phyloP scores from a whole-genome alignment of 2,329 filamentous ascomycete species.

The Tolypocladium pustulatum region DNA sequence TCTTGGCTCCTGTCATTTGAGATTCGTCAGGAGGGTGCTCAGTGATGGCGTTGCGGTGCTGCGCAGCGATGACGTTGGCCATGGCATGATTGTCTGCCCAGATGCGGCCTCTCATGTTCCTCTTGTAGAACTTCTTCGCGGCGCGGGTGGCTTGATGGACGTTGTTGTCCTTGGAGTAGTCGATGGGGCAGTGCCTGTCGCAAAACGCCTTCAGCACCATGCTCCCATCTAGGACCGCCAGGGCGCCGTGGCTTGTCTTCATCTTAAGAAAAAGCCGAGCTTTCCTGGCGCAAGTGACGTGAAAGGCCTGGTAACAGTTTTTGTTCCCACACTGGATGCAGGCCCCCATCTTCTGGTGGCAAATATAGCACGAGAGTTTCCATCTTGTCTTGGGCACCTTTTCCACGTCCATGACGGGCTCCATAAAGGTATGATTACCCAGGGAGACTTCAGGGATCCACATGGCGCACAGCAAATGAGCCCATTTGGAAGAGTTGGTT shows the following conservation, averaged over 20 bases:
- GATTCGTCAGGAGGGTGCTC: constrained; percentile 70
- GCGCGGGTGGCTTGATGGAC: constrained; percentile 71
- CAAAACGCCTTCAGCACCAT: constrained; percentile 90
- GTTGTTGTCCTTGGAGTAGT: constrained; percentile 79
- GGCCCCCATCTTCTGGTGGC: constrained; percentile 93
- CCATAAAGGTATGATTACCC: constrained; percentile 95
- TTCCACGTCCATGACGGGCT: constrained; percentile 94
- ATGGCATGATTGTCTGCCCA: constrained; percentile 88
- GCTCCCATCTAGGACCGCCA: constrained; percentile 66
- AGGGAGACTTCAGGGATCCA: constrained; percentile 98
- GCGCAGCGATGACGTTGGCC: constrained; percentile 69
- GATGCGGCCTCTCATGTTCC: constrained; percentile 75
- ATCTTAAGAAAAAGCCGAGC: constrained; percentile 87
- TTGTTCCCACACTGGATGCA: constrained; percentile 99
- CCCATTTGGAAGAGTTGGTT: constrained; percentile 93
- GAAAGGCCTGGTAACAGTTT: constrained; percentile 92
- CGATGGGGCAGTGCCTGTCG: constrained; percentile 83
- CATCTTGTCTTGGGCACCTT: constrained; percentile 92
- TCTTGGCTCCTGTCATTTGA: constrained; percentile 73
- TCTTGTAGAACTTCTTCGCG: constrained; percentile 81
- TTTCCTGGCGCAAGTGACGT: constrained; percentile 87
- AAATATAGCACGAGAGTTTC: constrained; percentile 93
- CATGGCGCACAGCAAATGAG: constrained; percentile 90
- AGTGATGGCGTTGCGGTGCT: constrained; percentile 51
- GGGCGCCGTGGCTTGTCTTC: constrained; percentile 79